Evolutionary conservation across 2,329 filamentous ascomycete genomes (phyloP), one percentile per base, ranked within the genome.

Genomic region (Zymoseptoria pseudotritici): DNA sequence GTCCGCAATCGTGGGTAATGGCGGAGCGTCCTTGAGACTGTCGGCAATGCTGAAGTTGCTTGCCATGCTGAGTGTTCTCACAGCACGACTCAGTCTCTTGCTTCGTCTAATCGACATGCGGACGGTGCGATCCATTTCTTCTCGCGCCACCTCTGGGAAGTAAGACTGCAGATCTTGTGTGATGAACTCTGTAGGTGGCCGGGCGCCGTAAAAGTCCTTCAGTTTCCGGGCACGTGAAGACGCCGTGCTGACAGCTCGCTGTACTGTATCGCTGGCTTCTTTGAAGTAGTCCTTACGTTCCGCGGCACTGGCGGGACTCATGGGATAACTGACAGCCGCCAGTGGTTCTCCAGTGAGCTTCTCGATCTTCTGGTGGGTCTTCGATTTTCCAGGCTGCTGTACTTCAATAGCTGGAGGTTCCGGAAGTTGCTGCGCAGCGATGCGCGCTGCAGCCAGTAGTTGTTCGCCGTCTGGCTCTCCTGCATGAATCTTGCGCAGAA

Each of bases 171-270:
- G 80, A 72, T 99, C 94, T 21, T 94, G 96, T 24, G 93, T 93
- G 71, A 99, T 99, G 72, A 99, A 84, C 78, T 99, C 94, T 77
- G 93, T 97, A 1, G 94, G 94, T 19, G 94, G 94, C 67, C 94
- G 83, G 65, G 94, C 86, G 36, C 93, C 93, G 69, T 95, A 94
- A 76, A 97, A 97, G 65, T 89, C 88, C 65, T 89, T 86, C 53
- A 92, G 79, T 26, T 85, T 80, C 29, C 79, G 71, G 56, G 78
- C 78, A 46, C 77, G 76, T 59, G 75, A 70, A 10, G 72, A 69
- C 58, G 72, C 65, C 56, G 63, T 69, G 55, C 70, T 73, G 50
- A 68, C 69, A 51, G 70, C 67, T 19, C 74, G 69, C 19, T 66
- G 65, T 7, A 72, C 46, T 17, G 64, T 63, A 17, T 56, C 57